phyloP scores from a whole-genome alignment of 805 yeast genomes.

The Candida coquimbonensis region DNA sequence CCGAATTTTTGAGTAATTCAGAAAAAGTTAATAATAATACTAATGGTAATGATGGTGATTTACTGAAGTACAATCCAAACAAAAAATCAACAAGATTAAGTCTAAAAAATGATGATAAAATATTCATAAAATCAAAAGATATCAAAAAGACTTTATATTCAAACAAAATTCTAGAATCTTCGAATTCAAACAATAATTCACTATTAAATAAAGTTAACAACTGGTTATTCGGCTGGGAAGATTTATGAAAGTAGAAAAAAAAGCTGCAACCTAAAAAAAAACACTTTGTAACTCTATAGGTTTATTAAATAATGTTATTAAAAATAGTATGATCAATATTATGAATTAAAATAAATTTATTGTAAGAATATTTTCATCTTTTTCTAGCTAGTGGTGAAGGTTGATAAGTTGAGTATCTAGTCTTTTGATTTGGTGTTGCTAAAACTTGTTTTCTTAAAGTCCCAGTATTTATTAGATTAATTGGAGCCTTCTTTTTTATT shows the following conservation, averaged over 20 bases:
- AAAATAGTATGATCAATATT: too few species aligned
- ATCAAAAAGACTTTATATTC: slow-evolving; percentile 14
- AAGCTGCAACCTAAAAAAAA: too few species aligned
- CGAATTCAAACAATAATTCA: slow-evolving; percentile 13
- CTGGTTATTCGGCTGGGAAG: slow-evolving; percentile 52
- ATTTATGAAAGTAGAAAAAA: slow-evolving; percentile 21
- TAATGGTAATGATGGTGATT: slow-evolving; percentile 10
- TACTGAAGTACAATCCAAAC: slow-evolving; percentile 14
- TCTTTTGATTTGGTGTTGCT: slow-evolving; percentile 11
- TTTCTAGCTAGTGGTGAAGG: slow-evolving; percentile 21
- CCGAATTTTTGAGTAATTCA: slow-evolving; percentile 8
- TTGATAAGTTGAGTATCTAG: slow-evolving; percentile 6
- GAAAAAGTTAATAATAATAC: slow-evolving; percentile 9
- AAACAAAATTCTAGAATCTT: slow-evolving; percentile 14
- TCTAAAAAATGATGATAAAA: slow-evolving; percentile 36
- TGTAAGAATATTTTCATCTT: not conserved
- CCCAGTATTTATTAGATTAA: not conserved
- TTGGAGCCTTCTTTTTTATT: slow-evolving; percentile 14
- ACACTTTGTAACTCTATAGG: too few species aligned
- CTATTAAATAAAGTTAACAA: slow-evolving; percentile 33
- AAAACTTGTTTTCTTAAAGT: slow-evolving; percentile 5
- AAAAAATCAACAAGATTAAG: slow-evolving; percentile 22
- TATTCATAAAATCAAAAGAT: slow-evolving; percentile 26
- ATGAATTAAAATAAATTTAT: not conserved
- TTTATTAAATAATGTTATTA: too few species aligned